A percentile compares a stretch with the other conserved stretches of the same genome.
Evolutionary conservation across 2,329 filamentous ascomycete species (phyloP).

Genomic region (Helotiales sp.): DNA sequence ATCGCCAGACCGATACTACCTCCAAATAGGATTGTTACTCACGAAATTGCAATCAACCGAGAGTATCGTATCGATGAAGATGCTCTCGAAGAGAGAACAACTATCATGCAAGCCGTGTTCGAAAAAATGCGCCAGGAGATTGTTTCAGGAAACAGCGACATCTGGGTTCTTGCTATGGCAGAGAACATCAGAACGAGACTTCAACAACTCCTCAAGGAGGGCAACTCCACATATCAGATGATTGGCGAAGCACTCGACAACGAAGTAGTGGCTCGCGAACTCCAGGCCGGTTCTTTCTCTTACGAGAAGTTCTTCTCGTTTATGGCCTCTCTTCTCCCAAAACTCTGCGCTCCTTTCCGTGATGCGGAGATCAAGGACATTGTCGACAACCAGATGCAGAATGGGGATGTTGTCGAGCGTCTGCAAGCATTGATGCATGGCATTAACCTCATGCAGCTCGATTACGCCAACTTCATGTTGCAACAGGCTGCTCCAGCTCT

Average conservation of each 20-base stretch:
- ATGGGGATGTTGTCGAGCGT: constrained; percentile 73
- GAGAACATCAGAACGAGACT: constrained; percentile 74
- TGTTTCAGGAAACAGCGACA: constrained; percentile 66
- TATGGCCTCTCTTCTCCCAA: constrained; percentile 75
- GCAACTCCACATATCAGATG: constrained; percentile 74
- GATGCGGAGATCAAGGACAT: constrained; percentile 76
- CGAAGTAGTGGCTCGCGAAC: constrained; percentile 72
- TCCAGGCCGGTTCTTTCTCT: constrained; percentile 74
- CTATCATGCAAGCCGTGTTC: constrained; percentile 61
- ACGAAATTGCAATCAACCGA: constrained; percentile 80
- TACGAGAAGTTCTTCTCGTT: constrained; percentile 81
- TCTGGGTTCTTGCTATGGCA: constrained; percentile 73
- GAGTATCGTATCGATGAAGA: constrained; percentile 75
- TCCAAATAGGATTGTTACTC: constrained; percentile 75
- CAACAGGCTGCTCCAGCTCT: constrained; percentile 73
- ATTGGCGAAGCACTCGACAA: constrained; percentile 78
- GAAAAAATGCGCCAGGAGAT: constrained; percentile 66
- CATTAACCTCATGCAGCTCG: constrained; percentile 77
- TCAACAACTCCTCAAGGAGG: constrained; percentile 70
- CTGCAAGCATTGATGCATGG: constrained; percentile 76
- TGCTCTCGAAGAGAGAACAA: constrained; percentile 63
- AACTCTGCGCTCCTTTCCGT: constrained; percentile 80
- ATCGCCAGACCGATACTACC: constrained; percentile 59
- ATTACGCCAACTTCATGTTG: constrained; percentile 82
- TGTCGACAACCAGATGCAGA: constrained; percentile 62